A percentile compares a stretch with the other conserved stretches of the same genome.
These are phyloP conservation scores for Plasmodiophora brassicae DNA, from an alignment of 208 protist genomes.

Conservation along the genomic window DNA sequence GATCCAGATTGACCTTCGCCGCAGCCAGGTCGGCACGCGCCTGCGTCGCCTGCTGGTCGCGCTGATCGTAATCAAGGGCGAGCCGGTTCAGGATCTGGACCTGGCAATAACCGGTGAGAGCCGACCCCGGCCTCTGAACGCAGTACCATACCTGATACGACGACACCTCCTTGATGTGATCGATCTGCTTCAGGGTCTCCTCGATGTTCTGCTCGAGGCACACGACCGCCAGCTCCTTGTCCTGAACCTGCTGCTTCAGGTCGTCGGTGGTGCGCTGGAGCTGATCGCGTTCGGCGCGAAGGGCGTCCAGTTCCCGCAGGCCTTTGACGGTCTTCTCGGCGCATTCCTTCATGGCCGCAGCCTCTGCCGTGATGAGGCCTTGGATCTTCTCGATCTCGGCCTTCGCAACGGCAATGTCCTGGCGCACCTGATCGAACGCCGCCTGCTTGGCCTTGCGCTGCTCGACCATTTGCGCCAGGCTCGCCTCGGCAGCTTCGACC, in stretches of 20 bases:
- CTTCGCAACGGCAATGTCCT: neutral
- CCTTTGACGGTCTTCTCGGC: neutral
- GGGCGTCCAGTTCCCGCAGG: neutral
- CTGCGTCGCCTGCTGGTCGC: neutral
- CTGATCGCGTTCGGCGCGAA: neutral
- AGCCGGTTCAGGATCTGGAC: neutral
- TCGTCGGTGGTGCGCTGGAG: neutral
- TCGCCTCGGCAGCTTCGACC: neutral
- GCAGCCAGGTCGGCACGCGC: neutral
- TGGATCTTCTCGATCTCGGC: neutral
- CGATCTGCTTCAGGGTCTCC: constrained; percentile 1
- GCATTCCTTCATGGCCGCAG: neutral
- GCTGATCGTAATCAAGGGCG: neutral
- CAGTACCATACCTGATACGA: neutral
- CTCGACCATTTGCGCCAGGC: neutral
- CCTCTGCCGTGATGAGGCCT: neutral
- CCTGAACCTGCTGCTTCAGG: constrained; percentile 16
- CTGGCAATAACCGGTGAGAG: neutral
- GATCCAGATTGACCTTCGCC: neutral
- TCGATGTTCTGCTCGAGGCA: constrained; percentile 1
- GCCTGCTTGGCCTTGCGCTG: neutral
- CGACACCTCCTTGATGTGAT: neutral
- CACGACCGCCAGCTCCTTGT: constrained; percentile 16
- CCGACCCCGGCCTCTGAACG: neutral
- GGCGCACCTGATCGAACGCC: neutral